Conservation (phyloP, 257 asterid genomes). For the Primulina tabacum region DNA sequence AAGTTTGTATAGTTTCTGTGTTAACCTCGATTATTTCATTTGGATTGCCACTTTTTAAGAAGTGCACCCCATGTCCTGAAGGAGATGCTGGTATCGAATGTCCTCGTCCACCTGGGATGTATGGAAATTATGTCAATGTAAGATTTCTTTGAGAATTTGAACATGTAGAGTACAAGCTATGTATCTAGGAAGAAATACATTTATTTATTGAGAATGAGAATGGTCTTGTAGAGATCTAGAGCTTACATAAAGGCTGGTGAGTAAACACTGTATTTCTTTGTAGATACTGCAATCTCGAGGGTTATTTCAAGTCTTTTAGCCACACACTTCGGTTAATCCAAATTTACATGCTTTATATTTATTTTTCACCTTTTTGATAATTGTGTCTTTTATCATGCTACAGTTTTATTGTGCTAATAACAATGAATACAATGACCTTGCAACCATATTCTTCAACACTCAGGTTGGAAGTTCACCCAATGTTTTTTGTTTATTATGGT, state of each 20-base stretch:
- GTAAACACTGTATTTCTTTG: conserved; percentile 13
- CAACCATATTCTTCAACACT: conserved; percentile 95
- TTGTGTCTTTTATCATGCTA: conserved; percentile 25
- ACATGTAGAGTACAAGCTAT: conserved; percentile 5
- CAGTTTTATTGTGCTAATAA: conserved; percentile 78
- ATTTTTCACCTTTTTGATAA: conserved; percentile 15
- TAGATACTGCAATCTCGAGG: background rate
- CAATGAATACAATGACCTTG: conserved; percentile 93
- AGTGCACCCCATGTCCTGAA: conserved; percentile 95
- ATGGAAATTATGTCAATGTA: conserved; percentile 96
- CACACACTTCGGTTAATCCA: conserved; percentile 7
- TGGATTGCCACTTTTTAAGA: conserved; percentile 86
- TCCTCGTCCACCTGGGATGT: conserved; percentile 98
- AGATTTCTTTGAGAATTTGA: conserved; percentile 29
- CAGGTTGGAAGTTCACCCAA: conserved; percentile 53
- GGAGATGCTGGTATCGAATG: conserved; percentile 85
- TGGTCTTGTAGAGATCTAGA: background rate
- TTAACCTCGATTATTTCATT: conserved; percentile 84
- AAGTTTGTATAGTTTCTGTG: conserved; percentile 83
- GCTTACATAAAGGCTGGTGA: background rate
- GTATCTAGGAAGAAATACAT: background rate
- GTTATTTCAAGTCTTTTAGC: background rate
- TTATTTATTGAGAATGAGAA: conserved; percentile 7
- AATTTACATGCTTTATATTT: conserved; percentile 13
- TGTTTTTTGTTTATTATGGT: background rate